A percentile compares a stretch with the other conserved stretches of the same genome.
phyloP scores from a whole-genome alignment of 345 rosid genomes.

The Bretschneidera sinensis region DNA sequence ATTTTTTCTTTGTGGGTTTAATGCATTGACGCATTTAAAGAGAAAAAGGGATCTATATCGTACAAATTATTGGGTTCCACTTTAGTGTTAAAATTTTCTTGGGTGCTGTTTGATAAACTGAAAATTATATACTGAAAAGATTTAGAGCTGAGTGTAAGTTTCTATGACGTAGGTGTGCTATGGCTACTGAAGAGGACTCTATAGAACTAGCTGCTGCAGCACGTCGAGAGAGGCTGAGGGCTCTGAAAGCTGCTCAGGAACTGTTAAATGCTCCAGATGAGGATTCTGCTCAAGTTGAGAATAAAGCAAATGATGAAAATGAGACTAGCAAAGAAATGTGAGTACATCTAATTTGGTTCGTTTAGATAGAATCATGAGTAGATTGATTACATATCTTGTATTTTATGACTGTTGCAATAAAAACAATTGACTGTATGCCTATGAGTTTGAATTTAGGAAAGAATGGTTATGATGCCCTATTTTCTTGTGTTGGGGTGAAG shows the following conservation, averaged over 20 bases:
- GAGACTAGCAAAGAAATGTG: constrained; percentile 26
- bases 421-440: neutral
- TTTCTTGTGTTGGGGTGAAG: too few species aligned
- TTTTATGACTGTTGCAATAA: neutral
- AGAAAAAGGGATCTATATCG: too few species aligned
- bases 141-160: neutral
- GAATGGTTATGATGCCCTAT: too few species aligned
- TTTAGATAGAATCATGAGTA: constrained; percentile 3
- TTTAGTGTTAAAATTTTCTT: too few species aligned
- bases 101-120: too few species aligned
- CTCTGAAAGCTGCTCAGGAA: constrained; percentile 76
- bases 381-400: neutral
- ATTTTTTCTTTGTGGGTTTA: too few species aligned
- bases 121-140: neutral
- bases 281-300: constrained; percentile 27
- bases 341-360: constrained; percentile 2
- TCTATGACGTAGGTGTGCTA: constrained; percentile 4
- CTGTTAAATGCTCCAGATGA: constrained; percentile 45
- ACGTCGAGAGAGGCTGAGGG: constrained; percentile 74
- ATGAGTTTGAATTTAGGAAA: neutral
- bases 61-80: too few species aligned
- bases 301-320: constrained; percentile 28
- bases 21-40: too few species aligned
- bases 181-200: constrained; percentile 63
- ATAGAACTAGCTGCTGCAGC: constrained; percentile 63